phyloP scores from a whole-genome alignment of 2,329 filamentous ascomycete genomes.

The Phyllosticta ampelicida region DNA sequence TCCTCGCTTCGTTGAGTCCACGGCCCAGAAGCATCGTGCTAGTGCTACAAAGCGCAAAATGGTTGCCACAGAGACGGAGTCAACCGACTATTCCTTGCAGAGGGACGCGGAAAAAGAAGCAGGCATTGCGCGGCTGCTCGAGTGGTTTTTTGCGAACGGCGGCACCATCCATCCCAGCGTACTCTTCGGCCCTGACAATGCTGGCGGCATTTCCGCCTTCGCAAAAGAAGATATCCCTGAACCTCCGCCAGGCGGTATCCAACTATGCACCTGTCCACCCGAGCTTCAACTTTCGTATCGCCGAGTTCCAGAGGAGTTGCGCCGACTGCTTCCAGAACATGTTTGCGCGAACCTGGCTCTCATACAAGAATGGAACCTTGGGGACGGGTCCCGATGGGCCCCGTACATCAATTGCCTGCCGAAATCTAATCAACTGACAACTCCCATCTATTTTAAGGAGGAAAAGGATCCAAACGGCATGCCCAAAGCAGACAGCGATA shows the following conservation, averaged over 20 bases:
- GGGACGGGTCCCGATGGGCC: conserved; percentile 22
- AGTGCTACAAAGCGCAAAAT: neutral
- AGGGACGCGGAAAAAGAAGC: neutral
- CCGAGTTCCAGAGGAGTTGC: neutral
- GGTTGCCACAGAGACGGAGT: neutral
- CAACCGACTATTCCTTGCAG: neutral
- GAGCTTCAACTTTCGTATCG: conserved; percentile 7
- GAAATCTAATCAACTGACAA: conserved; percentile 21
- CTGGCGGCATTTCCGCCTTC: conserved; percentile 24
- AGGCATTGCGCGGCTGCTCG: conserved; percentile 12
- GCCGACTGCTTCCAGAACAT: conserved; percentile 20
- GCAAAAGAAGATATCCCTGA: conserved; percentile 11
- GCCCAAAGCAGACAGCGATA: conserved; percentile 15
- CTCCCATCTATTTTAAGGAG: conserved; percentile 27
- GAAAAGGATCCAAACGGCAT: conserved; percentile 11
- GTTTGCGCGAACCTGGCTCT: conserved; percentile 17
- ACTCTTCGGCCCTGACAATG: conserved; percentile 17
- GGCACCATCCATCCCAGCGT: conserved; percentile 23
- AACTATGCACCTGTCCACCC: conserved; percentile 1
- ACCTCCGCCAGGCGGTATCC: conserved; percentile 14
- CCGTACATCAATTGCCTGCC: conserved; percentile 28
- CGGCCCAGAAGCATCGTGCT: neutral
- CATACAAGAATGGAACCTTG: conserved; percentile 7
- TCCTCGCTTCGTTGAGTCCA: neutral
- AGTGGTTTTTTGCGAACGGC: conserved; percentile 23